These are phyloP conservation scores for Brassica hybrid DNA, from an alignment of 441 rosid genomes.

Conservation along the genomic window DNA sequence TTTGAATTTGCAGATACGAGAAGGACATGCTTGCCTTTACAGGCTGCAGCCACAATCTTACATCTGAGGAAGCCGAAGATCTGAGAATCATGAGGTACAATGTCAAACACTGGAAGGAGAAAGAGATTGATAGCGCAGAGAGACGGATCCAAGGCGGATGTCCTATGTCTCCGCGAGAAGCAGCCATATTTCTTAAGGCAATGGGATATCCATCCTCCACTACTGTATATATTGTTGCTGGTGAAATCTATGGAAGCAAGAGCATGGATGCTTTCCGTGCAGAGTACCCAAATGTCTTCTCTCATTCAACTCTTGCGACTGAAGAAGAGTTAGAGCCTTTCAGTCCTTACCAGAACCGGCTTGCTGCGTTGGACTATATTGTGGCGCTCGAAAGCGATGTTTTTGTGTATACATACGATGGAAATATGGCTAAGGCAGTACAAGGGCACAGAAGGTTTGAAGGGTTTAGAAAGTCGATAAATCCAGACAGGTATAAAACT, in stretches of 20 bases:
- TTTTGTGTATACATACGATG: conserved; percentile 86
- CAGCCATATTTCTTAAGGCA: conserved; percentile 85
- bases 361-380: conserved; percentile 91
- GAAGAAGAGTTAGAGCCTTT: conserved; percentile 80
- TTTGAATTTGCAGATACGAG: conserved; percentile 67
- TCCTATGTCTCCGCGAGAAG: conserved; percentile 95
- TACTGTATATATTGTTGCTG: conserved; percentile 85
- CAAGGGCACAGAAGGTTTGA: conserved; percentile 92
- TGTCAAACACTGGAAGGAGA: conserved; percentile 93
- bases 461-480: conserved; percentile 85
- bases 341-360: conserved; percentile 75
- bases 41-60: conserved; percentile 89
- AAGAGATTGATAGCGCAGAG: conserved; percentile 76
- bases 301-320: conserved; percentile 79
- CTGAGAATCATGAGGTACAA: conserved; percentile 76
- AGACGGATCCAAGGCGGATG: conserved; percentile 82
- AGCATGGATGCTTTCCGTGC: conserved; percentile 73
- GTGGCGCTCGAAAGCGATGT: conserved; percentile 93
- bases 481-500: conserved; percentile 73
- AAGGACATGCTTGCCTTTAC: conserved; percentile 97
- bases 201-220: conserved; percentile 92
- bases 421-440: conserved; percentile 98
- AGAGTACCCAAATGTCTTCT: conserved; percentile 85
- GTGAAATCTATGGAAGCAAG: conserved; percentile 76
- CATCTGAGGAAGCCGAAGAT: conserved; percentile 67